A percentile compares a stretch with the other conserved stretches of the same genome.
Evolutionary conservation across 148 eudicot genomes (phyloP).

Genomic region (Amaranthus cruentus): DNA sequence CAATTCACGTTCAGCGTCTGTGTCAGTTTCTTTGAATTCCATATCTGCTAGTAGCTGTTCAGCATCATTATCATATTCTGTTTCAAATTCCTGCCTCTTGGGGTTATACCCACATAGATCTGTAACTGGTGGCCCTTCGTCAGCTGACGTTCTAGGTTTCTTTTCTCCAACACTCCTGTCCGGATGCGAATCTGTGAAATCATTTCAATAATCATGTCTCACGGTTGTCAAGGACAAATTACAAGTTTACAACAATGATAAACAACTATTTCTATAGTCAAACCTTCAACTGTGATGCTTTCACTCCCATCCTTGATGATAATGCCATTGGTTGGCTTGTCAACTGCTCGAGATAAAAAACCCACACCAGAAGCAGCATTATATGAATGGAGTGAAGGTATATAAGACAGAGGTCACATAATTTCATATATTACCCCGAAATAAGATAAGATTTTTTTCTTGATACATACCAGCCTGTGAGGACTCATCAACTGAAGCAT

Average conservation of each 20-base stretch:
- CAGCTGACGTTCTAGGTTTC: conserved; percentile 59
- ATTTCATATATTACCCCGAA: conserved; percentile 1
- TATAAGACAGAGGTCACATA: neutral
- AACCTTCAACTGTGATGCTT: conserved; percentile 78
- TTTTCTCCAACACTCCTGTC: conserved; percentile 93
- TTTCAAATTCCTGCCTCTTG: conserved; percentile 86
- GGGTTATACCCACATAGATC: conserved; percentile 72
- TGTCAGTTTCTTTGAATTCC: conserved; percentile 88
- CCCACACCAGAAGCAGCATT: conserved; percentile 36
- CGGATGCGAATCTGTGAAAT: conserved; percentile 39
- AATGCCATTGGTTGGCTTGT: conserved; percentile 36
- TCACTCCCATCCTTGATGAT: conserved; percentile 42
- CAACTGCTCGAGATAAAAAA: conserved; percentile 34
- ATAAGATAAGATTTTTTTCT: neutral
- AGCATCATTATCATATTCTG: conserved; percentile 95
- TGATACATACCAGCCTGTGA: conserved; percentile 30
- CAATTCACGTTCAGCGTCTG: conserved; percentile 68
- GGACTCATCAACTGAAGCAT: conserved; percentile 43
- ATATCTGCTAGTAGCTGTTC: conserved; percentile 88
- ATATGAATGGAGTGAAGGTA: conserved; percentile 25
- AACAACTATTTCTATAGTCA: neutral
- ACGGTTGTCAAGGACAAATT: neutral
- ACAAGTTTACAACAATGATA: neutral
- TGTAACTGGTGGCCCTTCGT: conserved; percentile 59
- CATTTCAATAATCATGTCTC: conserved; percentile 1